A percentile compares a stretch with the other conserved stretches of the same genome.
phyloP scores from a whole-genome alignment of 768 basidiomycete genomes.

The Coprinopsis cinerea region DNA sequence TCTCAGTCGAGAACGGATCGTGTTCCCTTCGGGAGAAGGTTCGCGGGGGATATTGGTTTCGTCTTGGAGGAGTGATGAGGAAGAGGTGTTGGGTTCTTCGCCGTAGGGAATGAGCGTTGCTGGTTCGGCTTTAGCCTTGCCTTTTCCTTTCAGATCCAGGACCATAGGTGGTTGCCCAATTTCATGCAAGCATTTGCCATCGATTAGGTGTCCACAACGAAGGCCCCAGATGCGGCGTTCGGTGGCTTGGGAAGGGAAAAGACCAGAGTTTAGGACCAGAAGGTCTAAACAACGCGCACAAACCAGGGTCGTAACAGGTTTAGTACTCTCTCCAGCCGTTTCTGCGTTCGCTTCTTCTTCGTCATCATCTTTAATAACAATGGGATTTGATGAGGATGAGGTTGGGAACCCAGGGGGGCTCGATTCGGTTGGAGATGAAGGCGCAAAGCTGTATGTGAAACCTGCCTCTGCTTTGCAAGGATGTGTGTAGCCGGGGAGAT shows the following conservation, averaged over 20 bases:
- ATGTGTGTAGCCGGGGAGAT: constrained; percentile 61
- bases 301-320: constrained; percentile 43
- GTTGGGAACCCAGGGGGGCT: constrained; percentile 20
- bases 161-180: constrained; percentile 41
- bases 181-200: constrained; percentile 65
- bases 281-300: constrained; percentile 67
- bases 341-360: constrained; percentile 15
- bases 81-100: constrained; percentile 12
- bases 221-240: constrained; percentile 60
- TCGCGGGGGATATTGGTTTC: background rate
- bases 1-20: constrained; percentile 56
- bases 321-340: constrained; percentile 2
- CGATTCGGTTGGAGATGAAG: constrained; percentile 25
- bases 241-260: constrained; percentile 39
- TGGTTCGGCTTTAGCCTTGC: constrained; percentile 35
- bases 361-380: constrained; percentile 44
- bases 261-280: constrained; percentile 46
- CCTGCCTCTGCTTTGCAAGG: constrained; percentile 49
- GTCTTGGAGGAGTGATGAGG: background rate
- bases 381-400: constrained; percentile 31
- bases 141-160: constrained; percentile 32
- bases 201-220: constrained; percentile 72
- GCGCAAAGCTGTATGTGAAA: constrained; percentile 63
- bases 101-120: constrained; percentile 11
- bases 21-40: constrained; percentile 21